Base-by-base conservation (phyloP, 805 yeast species). In the Saccharomycopsis sp. region DNA sequence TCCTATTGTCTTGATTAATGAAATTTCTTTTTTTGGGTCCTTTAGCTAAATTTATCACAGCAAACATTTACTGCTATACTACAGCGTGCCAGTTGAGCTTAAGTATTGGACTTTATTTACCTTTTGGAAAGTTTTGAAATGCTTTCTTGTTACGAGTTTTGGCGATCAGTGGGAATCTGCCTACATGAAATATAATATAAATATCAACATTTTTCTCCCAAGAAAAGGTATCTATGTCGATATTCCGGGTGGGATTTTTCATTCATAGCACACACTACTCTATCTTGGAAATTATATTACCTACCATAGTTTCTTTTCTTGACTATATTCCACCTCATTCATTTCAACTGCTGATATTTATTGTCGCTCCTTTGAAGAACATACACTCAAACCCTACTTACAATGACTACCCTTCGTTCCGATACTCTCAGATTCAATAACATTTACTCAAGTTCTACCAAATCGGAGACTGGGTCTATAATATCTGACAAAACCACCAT, bases 401-500 rank as follows among this genome's bases (percentile, higher is more conserved):
- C 12, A 44, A 44, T 44, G 48, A 44, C 48, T 44, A 20, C 48
- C 16, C 48, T 44, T 44, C 48, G 48, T 44, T 16, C 48, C 16
- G 48, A 44, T 44, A 44, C 8, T 44, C 8, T 44, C 48, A 44
- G 48, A 44, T 44, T 44, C 21, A 44, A 44, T 20, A 44, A n/a
- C 18, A 44, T 48, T 18, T 51, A 51, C 46, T 15, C 54, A 2
- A 24, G 48, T 14, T 18, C 54, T 16, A 51, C 50, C 8, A 51
- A 51, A 24, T 37, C 54, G 8, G 57, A 55, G 15, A 14, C 41
- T 24, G 50, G 50, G 23, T 50, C 54, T 3, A 52, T 56, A 24
- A 24, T 50, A 7, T 56, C 59, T n/a, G 55, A 46, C 15, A 56
- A 56, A 52, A 56, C 24, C 44, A 48, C 47, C 2, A 34, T 34